Conservation (phyloP, 2,329 filamentous ascomycete genomes). For the Colletotrichum sp. region DNA sequence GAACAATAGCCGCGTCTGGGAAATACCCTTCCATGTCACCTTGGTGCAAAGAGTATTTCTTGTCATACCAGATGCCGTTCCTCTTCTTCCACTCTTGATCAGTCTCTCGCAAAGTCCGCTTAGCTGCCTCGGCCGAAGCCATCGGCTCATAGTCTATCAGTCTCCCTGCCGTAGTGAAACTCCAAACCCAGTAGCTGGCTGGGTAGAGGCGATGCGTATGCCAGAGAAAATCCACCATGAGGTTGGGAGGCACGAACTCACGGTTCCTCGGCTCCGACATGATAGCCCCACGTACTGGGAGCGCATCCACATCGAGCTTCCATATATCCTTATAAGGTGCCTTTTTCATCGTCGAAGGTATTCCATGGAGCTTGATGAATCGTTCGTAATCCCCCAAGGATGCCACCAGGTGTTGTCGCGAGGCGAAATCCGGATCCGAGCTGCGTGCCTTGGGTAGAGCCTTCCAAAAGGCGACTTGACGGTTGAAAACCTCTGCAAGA, state of each 20-base stretch:
- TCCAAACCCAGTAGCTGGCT: slow-evolving; percentile 16
- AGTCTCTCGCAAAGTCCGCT: background rate
- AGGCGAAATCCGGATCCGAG: background rate
- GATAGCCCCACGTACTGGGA: background rate
- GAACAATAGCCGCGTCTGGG: background rate
- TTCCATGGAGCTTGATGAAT: slow-evolving; percentile 7
- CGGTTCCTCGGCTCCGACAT: background rate
- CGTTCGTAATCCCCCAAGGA: background rate
- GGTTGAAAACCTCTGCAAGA: background rate
- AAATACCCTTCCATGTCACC: background rate
- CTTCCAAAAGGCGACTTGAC: slow-evolving; percentile 19
- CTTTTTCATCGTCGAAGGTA: background rate
- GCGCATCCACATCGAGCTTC: background rate
- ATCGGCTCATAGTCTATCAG: slow-evolving; percentile 2
- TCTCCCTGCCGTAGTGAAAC: background rate
- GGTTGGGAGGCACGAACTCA: background rate
- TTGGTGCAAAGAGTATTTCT: background rate
- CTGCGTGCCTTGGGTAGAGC: background rate
- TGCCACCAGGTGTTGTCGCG: background rate
- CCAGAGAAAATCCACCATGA: slow-evolving; percentile 17
- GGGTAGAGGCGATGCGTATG: slow-evolving; percentile 19
- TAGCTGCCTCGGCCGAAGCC: background rate
- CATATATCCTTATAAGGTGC: background rate
- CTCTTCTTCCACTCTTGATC: slow-evolving; percentile 4
- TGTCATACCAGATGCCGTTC: background rate